Percentiles rank a stretch among this genome's conserved stretches.
Evolutionary conservation across 768 basidiomycete species (phyloP).

Genomic region (Suillus sp.): DNA sequence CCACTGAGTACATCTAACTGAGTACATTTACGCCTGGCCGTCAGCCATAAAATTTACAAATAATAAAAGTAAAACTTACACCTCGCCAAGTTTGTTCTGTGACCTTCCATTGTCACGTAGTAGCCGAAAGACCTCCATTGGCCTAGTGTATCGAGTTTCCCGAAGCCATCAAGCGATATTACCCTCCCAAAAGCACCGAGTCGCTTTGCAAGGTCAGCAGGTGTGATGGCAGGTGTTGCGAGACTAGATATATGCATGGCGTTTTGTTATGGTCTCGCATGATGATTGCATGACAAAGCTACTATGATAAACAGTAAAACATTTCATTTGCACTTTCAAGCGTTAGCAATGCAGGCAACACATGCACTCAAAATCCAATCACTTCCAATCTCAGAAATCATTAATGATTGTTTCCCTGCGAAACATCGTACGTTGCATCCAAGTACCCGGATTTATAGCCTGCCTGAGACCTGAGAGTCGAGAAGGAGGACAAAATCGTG

Average conservation of each 20-base stretch:
- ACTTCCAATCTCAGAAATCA: constrained; percentile 29
- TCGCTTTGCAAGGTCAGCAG: constrained; percentile 55
- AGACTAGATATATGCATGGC: constrained; percentile 78
- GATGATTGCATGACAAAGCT: no score
- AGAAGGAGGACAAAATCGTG: no score
- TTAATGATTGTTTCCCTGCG: no score
- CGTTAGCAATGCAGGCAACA: no score
- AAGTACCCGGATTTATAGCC: no score
- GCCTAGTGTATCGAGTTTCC: constrained; percentile 61
- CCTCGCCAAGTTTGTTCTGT: constrained; percentile 56
- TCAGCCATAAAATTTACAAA: constrained; percentile 1
- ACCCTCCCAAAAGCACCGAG: constrained; percentile 71
- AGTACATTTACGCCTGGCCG: constrained; percentile 66
- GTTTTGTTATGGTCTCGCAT: constrained; percentile 42
- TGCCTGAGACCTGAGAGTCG: no score
- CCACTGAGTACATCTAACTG: no score
- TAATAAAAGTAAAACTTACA: constrained; percentile 47
- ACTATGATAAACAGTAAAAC: no score
- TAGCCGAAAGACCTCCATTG: constrained; percentile 71
- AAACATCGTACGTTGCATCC: no score
- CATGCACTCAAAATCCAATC: no score
- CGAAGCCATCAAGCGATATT: constrained; percentile 69
- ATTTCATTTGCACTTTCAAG: no score
- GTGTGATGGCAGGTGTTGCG: constrained; percentile 65
- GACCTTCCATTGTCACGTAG: constrained; percentile 71